Evolutionary conservation across 495 filamentous ascomycete species (phyloP).

Genomic region (Cetradonia linearis): DNA sequence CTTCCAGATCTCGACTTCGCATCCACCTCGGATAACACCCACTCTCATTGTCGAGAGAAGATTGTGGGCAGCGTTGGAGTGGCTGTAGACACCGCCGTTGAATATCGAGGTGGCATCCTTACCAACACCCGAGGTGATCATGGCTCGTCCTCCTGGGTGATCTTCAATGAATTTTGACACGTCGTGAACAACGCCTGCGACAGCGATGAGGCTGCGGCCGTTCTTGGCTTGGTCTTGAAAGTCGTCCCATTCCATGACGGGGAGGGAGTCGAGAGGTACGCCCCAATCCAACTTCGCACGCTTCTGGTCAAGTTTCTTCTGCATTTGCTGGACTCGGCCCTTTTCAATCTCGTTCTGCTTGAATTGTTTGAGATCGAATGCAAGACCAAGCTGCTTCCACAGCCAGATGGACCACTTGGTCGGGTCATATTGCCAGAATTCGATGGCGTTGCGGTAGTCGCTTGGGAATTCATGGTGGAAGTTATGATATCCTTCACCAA

Average conservation of each 20-base stretch:
- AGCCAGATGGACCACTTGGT: constrained; percentile 97
- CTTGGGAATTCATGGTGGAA: constrained; percentile 99
- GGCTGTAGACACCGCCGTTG: constrained; percentile 97
- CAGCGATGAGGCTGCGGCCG: constrained; percentile 74
- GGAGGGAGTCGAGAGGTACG: constrained; percentile 82
- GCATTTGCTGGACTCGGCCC: constrained; percentile 88
- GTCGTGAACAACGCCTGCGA: constrained; percentile 95
- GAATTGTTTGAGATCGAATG: constrained; percentile 95
- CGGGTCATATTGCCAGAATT: constrained; percentile 98
- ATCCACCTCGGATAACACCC: constrained; percentile 90
- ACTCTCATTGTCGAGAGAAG: constrained; percentile 92
- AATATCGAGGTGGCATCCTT: constrained; percentile 99
- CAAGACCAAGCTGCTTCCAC: constrained; percentile 88
- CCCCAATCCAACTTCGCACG: constrained; percentile 90
- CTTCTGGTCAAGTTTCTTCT: constrained; percentile 99
- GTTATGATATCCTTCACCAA: constrained; percentile 90
- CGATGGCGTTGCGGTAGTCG: constrained; percentile 96
- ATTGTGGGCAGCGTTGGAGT: constrained; percentile 97
- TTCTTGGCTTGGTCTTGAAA: constrained; percentile 81
- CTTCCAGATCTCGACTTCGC: constrained; percentile 99
- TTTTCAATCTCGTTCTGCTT: constrained; percentile 98
- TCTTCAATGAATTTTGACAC: constrained; percentile 90
- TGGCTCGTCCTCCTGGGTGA: constrained; percentile 91
- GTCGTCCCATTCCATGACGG: constrained; percentile 94
- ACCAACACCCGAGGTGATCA: constrained; percentile 85